These are phyloP conservation scores for Calonectria multiphialidica DNA, from an alignment of 2,329 filamentous ascomycete species.

Conservation along the genomic window DNA sequence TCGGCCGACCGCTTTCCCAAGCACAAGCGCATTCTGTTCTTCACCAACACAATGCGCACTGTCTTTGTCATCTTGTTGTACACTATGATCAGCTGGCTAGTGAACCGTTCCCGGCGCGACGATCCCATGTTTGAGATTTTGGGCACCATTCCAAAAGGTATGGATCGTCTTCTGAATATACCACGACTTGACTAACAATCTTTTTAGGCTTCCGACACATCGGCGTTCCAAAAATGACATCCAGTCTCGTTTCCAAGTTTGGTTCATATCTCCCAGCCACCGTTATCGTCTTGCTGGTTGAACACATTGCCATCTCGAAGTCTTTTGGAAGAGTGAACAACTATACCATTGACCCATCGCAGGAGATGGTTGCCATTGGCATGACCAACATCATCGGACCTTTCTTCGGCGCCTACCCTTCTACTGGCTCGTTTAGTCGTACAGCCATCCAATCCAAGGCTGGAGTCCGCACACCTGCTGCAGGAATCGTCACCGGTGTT, in stretches of 20 bases:
- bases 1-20: slow-evolving; percentile 77
- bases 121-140: slow-evolving; percentile 81
- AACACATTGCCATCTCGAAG: slow-evolving; percentile 97
- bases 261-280: slow-evolving; percentile 81
- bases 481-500: slow-evolving; percentile 87
- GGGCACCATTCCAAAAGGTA: slow-evolving; percentile 79
- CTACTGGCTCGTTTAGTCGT: slow-evolving; percentile 94
- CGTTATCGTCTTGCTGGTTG: slow-evolving; percentile 94
- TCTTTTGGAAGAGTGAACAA: slow-evolving; percentile 97
- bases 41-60: slow-evolving; percentile 89
- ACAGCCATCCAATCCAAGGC: slow-evolving; percentile 98
- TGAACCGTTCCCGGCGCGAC: slow-evolving; percentile 76
- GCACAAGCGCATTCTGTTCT: slow-evolving; percentile 84
- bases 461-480: slow-evolving; percentile 90
- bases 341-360: slow-evolving; percentile 94
- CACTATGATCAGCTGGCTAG: slow-evolving; percentile 89
- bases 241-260: slow-evolving; percentile 75
- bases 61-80: slow-evolving; percentile 93
- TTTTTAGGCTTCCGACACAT: slow-evolving; percentile 80
- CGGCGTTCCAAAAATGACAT: slow-evolving; percentile 77
- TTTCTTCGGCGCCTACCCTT: slow-evolving; percentile 91
- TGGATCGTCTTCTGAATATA: background rate
- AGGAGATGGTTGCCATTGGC: slow-evolving; percentile 95
- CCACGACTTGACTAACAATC: background rate
- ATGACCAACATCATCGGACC: slow-evolving; percentile 90